Base-by-base conservation (phyloP, 1,139 yeast genomes). In the Magnusiomyces tetraspermus region DNA sequence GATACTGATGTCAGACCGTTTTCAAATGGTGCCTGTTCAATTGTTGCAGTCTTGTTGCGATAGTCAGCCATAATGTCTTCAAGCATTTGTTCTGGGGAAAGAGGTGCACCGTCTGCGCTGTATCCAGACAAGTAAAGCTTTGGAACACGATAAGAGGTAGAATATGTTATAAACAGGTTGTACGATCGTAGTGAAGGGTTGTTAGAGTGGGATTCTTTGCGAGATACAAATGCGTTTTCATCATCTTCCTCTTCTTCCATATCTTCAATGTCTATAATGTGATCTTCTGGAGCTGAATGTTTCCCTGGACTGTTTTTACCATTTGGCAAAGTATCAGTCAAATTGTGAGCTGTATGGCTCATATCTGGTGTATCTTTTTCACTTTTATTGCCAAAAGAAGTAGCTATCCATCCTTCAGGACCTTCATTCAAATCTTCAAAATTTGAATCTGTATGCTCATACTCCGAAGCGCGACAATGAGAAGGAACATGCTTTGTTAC, bases 131-230 rank as follows among this genome's bases (percentile, higher is more conserved):
- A 71, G 63, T 89, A 94, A 76, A 94, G 76, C 72, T 94, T 89
- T 37, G 99, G 99, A 6, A 94, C 98, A 45, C 97, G 76, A 67
- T 92, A 92, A 1, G 96, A 86, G 0, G 98, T 90, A 22, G 96
- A 88, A 67, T 92, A 92, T 8, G 95, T 80, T 62, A 92, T 89
- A 71, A 84, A 92, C 53, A 92, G 72, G 68, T 92, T 96, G 67
- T 90, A 92, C 59, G 81, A 80, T 58, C 98, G 76, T 54, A 53
- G 46, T 45, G 49, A 22, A n/a, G n/a, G n/a, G 42, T 36, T n/a
- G 23, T 37, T 13, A 15, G 41, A 23, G n/a, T 52, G 48, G 31
- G 38, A n/a, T 15, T 58, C 55, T 36, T 60, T 59, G 2, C 64
- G 58, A 45, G 55, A 58, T 52, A 54, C 59, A 57, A 49, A 60